Percentiles rank a stretch among this genome's conserved stretches.
phyloP scores from a whole-genome alignment of 306 rosid genomes.

The Prunus mume region DNA sequence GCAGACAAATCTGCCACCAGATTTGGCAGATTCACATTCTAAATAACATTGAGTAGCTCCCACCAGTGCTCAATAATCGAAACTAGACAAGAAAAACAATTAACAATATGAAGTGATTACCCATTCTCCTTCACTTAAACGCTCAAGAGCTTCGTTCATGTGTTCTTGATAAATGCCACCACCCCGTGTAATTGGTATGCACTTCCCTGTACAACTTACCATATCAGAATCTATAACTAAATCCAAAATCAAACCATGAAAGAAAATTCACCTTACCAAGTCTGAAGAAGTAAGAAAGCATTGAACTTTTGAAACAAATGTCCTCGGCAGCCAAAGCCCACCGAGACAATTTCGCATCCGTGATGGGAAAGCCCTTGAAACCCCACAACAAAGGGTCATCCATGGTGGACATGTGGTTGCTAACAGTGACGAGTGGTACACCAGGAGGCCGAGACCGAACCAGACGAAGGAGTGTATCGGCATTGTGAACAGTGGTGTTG shows the following conservation, averaged over 20 bases:
- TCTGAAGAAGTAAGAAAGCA: conserved; percentile 64
- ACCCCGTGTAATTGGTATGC: conserved; percentile 91
- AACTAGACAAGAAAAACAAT: neutral
- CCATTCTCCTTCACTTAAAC: conserved; percentile 76
- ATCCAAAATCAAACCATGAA: neutral
- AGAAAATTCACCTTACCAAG: conserved; percentile 41
- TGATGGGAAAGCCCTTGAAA: conserved; percentile 68
- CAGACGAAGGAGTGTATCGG: conserved; percentile 62
- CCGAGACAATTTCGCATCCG: conserved; percentile 46
- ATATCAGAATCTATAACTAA: conserved; percentile 10
- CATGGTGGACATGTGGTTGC: conserved; percentile 97
- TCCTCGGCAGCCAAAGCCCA: conserved; percentile 93
- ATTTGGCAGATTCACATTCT: neutral
- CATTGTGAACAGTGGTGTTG: conserved; percentile 67
- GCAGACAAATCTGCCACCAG: neutral
- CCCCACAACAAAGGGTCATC: conserved; percentile 95
- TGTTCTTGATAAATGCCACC: conserved; percentile 87
- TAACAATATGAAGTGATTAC: conserved; percentile 32
- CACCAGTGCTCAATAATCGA: neutral
- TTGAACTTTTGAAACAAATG: conserved; percentile 62
- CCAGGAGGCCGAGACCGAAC: conserved; percentile 68
- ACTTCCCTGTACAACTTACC: conserved; percentile 60
- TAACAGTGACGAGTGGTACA: conserved; percentile 82
- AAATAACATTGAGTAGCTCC: neutral
- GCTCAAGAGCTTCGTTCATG: conserved; percentile 86